Conservation (phyloP, 2,329 filamentous ascomycete species). For the Dactylellina parvicollis region DNA sequence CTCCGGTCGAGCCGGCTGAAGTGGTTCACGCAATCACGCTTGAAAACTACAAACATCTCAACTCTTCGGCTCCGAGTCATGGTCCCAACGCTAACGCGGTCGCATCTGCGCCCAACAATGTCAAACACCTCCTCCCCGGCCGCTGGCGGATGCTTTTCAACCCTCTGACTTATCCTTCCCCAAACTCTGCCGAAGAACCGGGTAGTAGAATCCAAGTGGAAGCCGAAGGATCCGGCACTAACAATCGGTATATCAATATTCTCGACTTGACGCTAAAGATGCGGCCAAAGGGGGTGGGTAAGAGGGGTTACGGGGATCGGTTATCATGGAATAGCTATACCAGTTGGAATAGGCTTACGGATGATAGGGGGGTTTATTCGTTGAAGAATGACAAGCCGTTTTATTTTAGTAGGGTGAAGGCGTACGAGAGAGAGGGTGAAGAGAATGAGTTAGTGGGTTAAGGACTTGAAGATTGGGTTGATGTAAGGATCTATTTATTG, state of each 20-base stretch:
- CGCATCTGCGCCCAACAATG: constrained; percentile 55
- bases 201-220: constrained; percentile 75
- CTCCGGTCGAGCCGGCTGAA: constrained; percentile 81
- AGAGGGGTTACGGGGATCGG: constrained; percentile 78
- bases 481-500: too few relatives aligned
- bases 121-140: constrained; percentile 67
- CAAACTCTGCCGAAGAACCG: constrained; percentile 57
- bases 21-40: constrained; percentile 82
- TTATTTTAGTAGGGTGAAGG: constrained; percentile 74
- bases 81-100: constrained; percentile 60
- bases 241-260: constrained; percentile 80
- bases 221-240: constrained; percentile 73
- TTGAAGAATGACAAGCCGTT: constrained; percentile 73
- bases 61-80: constrained; percentile 59
- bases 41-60: constrained; percentile 70
- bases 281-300: constrained; percentile 63
- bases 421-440: constrained; percentile 66
- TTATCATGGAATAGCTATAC: constrained; percentile 88
- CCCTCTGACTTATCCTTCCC: constrained; percentile 59
- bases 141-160: constrained; percentile 72
- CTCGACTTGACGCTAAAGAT: constrained; percentile 78
- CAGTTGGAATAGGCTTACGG: constrained; percentile 87
- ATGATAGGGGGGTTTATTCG: constrained; percentile 87
- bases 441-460: background rate
- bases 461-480: too few relatives aligned